Evolutionary conservation across 768 basidiomycete species (phyloP).

Genomic region (Calocera cornea): DNA sequence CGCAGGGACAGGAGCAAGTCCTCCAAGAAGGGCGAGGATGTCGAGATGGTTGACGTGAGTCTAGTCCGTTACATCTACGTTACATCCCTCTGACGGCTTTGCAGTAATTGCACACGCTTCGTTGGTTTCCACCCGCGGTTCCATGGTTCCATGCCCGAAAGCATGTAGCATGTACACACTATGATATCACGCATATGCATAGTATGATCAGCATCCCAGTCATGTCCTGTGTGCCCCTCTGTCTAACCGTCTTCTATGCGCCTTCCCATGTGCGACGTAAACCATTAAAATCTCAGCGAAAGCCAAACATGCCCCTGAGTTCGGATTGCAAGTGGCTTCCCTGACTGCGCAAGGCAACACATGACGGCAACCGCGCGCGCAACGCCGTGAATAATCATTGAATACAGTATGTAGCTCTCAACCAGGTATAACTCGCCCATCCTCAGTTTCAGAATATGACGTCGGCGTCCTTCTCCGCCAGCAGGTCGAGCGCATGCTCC

Average conservation of each 20-base stretch:
- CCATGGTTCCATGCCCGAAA: background rate
- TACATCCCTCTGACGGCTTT: slow-evolving; percentile 8
- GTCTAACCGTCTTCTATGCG: background rate
- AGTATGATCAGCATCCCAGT: background rate
- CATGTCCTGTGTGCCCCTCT: background rate
- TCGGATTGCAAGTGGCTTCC: too few relatives aligned
- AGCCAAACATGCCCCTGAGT: background rate
- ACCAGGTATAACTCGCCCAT: background rate
- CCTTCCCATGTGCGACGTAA: too few relatives aligned
- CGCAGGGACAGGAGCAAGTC: slow-evolving; percentile 70
- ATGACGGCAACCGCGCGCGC: too few relatives aligned
- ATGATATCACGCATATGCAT: slow-evolving; percentile 5
- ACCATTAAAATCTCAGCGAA: background rate
- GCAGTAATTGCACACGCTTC: slow-evolving; percentile 11
- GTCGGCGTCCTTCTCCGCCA: slow-evolving; percentile 81
- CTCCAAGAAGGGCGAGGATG: slow-evolving; percentile 35
- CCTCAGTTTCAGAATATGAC: slow-evolving; percentile 58
- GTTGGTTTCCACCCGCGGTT: slow-evolving; percentile 20
- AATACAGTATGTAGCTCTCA: background rate
- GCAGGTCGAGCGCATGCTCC: slow-evolving; percentile 40
- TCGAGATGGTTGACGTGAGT: slow-evolving; percentile 54
- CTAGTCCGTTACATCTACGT: slow-evolving; percentile 13
- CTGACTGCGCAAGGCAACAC: too few relatives aligned
- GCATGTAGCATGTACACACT: slow-evolving; percentile 6
- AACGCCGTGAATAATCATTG: background rate